phyloP scores from a whole-genome alignment of 108 stramenopile species.

The Cyclotella cryptica region DNA sequence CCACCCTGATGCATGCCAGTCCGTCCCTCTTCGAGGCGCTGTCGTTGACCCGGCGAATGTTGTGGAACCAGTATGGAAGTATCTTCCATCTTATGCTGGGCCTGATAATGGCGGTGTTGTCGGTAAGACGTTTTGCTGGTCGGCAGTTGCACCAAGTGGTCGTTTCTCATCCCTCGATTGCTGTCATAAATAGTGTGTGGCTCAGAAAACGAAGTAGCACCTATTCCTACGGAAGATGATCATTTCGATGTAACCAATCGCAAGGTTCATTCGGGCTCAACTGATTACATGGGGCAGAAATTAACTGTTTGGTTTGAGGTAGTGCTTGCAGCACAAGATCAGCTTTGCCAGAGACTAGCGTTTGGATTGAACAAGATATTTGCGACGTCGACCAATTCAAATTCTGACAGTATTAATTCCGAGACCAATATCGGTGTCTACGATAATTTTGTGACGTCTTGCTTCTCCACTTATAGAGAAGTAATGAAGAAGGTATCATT shows the following conservation, averaged over 20 bases:
- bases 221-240: constrained; percentile 31
- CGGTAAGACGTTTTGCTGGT: background rate
- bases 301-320: constrained; percentile 38
- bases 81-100: constrained; percentile 27
- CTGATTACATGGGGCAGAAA: constrained; percentile 34
- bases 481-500: constrained; percentile 45
- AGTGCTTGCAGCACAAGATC: constrained; percentile 47
- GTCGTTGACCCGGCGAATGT: background rate
- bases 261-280: constrained; percentile 18
- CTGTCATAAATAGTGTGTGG: constrained; percentile 31
- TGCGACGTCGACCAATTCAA: constrained; percentile 10
- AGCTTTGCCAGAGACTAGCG: constrained; percentile 55
- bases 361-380: constrained; percentile 56
- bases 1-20: constrained; percentile 33
- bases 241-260: constrained; percentile 40
- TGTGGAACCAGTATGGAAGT: constrained; percentile 20
- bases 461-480: constrained; percentile 49
- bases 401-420: constrained; percentile 25
- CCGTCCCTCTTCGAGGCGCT: constrained; percentile 1
- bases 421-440: constrained; percentile 50
- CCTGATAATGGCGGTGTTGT: constrained; percentile 25
- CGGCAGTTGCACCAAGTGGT: constrained; percentile 11
- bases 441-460: constrained; percentile 53
- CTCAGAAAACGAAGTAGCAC: constrained; percentile 48
- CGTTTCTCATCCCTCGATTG: background rate